Evolutionary conservation across 2,329 filamentous ascomycete genomes (phyloP).

Genomic region (Lachnellula subtilissima): DNA sequence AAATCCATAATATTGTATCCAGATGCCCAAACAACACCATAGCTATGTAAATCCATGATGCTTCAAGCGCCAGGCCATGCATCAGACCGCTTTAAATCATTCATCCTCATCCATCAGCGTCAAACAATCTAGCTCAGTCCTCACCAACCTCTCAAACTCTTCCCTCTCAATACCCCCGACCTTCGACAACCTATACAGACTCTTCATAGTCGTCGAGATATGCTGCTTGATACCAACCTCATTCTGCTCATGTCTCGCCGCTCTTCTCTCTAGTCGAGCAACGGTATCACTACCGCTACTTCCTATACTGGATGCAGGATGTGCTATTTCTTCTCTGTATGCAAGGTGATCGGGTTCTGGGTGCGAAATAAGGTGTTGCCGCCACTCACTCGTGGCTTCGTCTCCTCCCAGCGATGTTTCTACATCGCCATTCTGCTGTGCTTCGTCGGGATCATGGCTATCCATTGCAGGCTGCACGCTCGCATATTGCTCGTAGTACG

Average conservation of each 20-base stretch:
- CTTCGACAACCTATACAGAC: conserved; percentile 65
- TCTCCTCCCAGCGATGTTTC: conserved; percentile 44
- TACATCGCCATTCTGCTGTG: conserved; percentile 34
- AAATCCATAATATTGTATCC: not conserved
- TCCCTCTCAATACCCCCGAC: conserved; percentile 67
- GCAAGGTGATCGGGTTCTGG: conserved; percentile 6
- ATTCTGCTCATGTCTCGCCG: conserved; percentile 51
- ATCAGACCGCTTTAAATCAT: not conserved
- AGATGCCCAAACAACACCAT: not conserved
- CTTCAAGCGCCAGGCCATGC: not conserved
- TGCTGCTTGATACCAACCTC: conserved; percentile 76
- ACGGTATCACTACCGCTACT: conserved; percentile 54
- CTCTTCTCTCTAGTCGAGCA: conserved; percentile 47
- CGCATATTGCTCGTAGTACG: conserved; percentile 74
- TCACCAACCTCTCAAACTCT: conserved; percentile 70
- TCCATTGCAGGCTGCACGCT: conserved; percentile 77
- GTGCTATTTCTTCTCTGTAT: conserved; percentile 36
- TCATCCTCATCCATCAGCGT: conserved; percentile 58
- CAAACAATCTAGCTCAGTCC: conserved; percentile 66
- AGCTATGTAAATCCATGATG: not conserved
- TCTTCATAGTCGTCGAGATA: conserved; percentile 72
- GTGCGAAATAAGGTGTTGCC: conserved; percentile 18
- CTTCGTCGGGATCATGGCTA: conserved; percentile 75
- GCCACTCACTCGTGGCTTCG: conserved; percentile 31
- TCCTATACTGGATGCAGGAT: conserved; percentile 54